Base-by-base conservation (phyloP, 768 basidiomycete species). In the Boletus rufocinnamomeus region DNA sequence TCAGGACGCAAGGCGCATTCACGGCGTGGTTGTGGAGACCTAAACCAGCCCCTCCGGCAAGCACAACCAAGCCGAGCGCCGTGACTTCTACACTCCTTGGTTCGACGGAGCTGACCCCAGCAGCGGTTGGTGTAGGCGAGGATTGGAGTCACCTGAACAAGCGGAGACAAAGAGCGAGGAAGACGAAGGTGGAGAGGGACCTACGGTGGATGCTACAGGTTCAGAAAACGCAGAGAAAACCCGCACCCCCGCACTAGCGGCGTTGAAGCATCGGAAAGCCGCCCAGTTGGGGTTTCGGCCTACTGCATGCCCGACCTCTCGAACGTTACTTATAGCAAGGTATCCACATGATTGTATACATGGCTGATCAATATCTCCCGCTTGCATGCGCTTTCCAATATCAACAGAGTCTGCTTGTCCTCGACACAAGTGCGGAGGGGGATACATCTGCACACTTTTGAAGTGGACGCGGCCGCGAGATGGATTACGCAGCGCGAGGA, bases 81-180 rank as follows among this genome's bases (percentile, higher is more conserved):
- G 23, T 4, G 14, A 16, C 51, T 0, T n/a, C 60, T 23, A 32
- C 54, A 28, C 34, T 32, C 17, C 23, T 52, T 4, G 52, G 35
- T 17, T 21, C 51, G 32, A 50, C 54, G 41, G 61, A 45, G 35
- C 40, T 68, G n/a, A 57, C 70, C 0, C 63, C 71, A 4, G 67
- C 64, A 17, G 71, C 71, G 13, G 69, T 72, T 10, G 71, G 73
- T 2, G 71, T 71, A 3, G 72, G 73, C 30, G 73, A 70, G 52
- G 85, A 88, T 62, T 78, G 77, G 68, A 74, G 77, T 8, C 85
- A 88, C 67, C 70, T 88, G 56, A 89, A 79, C 70, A 81, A 74
- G 63, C 75, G 84, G 55, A 72, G 86, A 61, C 79, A 77, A 58
- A 70, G 77, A 17, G 77, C 80, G 25, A 69, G 87, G 56, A 67